phyloP scores from a whole-genome alignment of 2,329 filamentous ascomycete species.

The Colletotrichum coccodes region DNA sequence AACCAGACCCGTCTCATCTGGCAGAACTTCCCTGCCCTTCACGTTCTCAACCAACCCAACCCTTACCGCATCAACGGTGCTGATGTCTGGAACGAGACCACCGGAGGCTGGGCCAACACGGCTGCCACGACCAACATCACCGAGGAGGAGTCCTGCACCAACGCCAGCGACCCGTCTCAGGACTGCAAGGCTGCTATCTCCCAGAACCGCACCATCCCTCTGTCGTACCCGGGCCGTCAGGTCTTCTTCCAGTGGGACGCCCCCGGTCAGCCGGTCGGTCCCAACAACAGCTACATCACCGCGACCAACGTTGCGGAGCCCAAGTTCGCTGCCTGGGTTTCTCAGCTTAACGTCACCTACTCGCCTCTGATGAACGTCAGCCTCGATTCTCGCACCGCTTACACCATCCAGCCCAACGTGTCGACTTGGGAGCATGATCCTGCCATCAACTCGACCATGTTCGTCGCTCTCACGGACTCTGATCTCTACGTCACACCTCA shows the following conservation, averaged over 20 bases:
- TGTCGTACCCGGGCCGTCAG: slow-evolving; percentile 79
- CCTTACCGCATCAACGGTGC: slow-evolving; percentile 73
- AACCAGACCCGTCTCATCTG: slow-evolving; percentile 81
- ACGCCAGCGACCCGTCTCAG: slow-evolving; percentile 62
- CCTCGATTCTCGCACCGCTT: slow-evolving; percentile 60
- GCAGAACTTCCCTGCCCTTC: slow-evolving; percentile 84
- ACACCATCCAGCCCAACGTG: slow-evolving; percentile 77
- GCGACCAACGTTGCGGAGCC: slow-evolving; percentile 66
- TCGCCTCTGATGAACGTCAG: slow-evolving; percentile 66
- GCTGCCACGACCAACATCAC: slow-evolving; percentile 58
- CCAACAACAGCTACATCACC: slow-evolving; percentile 86
- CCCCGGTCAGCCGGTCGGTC: slow-evolving; percentile 75
- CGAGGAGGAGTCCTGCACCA: slow-evolving; percentile 63
- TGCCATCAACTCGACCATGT: slow-evolving; percentile 81
- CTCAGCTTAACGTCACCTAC: slow-evolving; percentile 81
- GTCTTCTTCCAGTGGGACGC: slow-evolving; percentile 79
- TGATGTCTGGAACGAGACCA: slow-evolving; percentile 70
- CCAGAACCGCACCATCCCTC: slow-evolving; percentile 75
- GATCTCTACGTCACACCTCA: slow-evolving; percentile 79
- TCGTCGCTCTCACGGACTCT: slow-evolving; percentile 78
- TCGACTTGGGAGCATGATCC: slow-evolving; percentile 76
- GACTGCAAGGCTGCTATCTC: slow-evolving; percentile 73
- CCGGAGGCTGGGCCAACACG: slow-evolving; percentile 67
- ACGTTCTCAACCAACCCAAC: slow-evolving; percentile 82
- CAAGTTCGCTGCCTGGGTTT: slow-evolving; percentile 78